Base-by-base conservation (phyloP, 805 yeast genomes). In the Barnettozyma pratensis region DNA sequence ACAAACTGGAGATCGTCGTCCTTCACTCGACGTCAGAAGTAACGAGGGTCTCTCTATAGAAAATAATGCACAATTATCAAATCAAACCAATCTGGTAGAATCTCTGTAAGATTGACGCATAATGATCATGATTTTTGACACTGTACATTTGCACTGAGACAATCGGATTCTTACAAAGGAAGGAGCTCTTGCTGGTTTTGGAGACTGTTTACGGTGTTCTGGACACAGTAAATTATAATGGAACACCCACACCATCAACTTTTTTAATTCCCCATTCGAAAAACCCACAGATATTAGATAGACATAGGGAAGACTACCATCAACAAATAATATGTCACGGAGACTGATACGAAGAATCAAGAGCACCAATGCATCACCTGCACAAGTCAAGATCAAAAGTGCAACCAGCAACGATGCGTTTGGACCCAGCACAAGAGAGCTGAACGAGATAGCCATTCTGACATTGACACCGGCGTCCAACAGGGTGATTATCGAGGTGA, bases 351-450 rank as follows among this genome's bases (percentile, higher is more conserved):
- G 72, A 61, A 48, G 61, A 54, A 55, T 67, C 60, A 47, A 59
- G 58, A 54, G 67, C 62, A 27, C 66, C n/a, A 56, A 54, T 6
- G 50, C 61, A 7, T 37, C 60, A 1, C 54, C 67, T 3, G 58
- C 59, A 19, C 75, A 70, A 49, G 48, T 65, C 6, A 71, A 60
- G 49, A 68, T 72, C 12, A 69, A 63, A 50, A 64, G 68, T 25
- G 80, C 83, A 7, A 80, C 84, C 27, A 75, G 73, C 53, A 71
- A 70, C 49, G 83, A 79, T 49, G 68, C 73, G 2, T 66, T 72
- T 55, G 82, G 85, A 1, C 84, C 84, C 0, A 76, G 77, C 7
- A 76, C 80, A n/a, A 66, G 74, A 6, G 76, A 80, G 50, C 65
- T 81, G 58, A 74, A 74, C 49, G 80, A 79, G 44, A 63, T 81